Evolutionary conservation across 2,329 filamentous ascomycete species (phyloP), one percentile per base, ranked within the genome.

Genomic region (Corniculantispora saksenae): DNA sequence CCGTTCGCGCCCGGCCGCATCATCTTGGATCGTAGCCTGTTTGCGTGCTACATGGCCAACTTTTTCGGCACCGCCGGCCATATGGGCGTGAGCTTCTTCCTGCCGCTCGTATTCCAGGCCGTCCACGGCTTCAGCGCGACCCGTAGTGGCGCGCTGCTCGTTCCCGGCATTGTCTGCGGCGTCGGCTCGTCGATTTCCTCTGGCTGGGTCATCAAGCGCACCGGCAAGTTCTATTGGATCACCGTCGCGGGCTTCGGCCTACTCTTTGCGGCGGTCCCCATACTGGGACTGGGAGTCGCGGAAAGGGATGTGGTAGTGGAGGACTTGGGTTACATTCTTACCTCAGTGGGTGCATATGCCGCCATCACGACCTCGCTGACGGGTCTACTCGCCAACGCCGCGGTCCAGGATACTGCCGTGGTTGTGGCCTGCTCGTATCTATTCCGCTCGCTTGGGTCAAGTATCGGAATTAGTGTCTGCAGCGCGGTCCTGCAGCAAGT

Each of bases 371-470:
- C 89, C 0, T 89, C 89, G 0, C 83, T 94, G 40, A 88, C 93
- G 55, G 89, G 84, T 1, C 80, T 93, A 45, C 86, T 94, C 68
- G 88, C 91, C 38, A 92, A 93, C 72, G 85, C 89, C 0, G 79
- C 84, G 1, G 80, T 82, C 3, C 82, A 86, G 51, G 91, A 94
- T 69, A 88, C 91, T 67, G 91, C 92, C 2, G 85, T 94, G 1
- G 90, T 89, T 4, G 91, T 91, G 19, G 91, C 92, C 9, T 93
- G 90, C 74, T 91, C 88, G 23, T 94, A 94, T 76, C 85, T 94
- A 27, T 94, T 94, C 81, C 88, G 91, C 47, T 90, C 89, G 1
- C 81, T 94, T 0, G 92, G 91, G n/a, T 82, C 91, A n/a, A 90
- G 89, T 8, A 80, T 93, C 64, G 91, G 91, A 13, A 82, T 93